Evolutionary conservation across 2,329 filamentous ascomycete species (phyloP).

Genomic region (Exophiala sp.): DNA sequence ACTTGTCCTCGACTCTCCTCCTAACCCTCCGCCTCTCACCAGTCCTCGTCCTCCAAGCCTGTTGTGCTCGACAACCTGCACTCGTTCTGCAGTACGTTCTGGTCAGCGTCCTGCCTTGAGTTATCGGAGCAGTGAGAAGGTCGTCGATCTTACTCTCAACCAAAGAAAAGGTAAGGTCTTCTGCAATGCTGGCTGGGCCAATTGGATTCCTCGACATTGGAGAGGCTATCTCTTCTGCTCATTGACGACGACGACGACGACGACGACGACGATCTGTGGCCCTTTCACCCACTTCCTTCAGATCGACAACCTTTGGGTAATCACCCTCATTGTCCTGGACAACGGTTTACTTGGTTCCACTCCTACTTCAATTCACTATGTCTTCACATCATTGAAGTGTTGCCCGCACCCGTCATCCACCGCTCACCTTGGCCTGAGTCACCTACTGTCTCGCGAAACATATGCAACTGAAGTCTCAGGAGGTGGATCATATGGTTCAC

Average conservation of each 20-base stretch:
- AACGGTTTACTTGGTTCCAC: background rate
- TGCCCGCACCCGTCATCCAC: background rate
- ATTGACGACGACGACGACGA: too few relatives aligned
- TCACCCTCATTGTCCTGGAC: too few relatives aligned
- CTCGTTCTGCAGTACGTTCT: slow-evolving; percentile 25
- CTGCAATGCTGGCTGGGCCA: background rate
- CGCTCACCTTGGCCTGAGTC: background rate
- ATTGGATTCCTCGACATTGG: background rate
- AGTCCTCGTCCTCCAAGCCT: slow-evolving; percentile 15
- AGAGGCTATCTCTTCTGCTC: background rate
- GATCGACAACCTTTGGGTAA: background rate
- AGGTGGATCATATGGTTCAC: background rate
- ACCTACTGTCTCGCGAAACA: background rate
- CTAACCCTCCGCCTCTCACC: slow-evolving; percentile 15
- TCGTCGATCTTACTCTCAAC: background rate
- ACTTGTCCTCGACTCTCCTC: slow-evolving; percentile 25
- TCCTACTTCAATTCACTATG: background rate
- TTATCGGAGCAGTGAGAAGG: slow-evolving; percentile 4
- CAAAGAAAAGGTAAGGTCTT: background rate
- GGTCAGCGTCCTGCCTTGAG: slow-evolving; percentile 25
- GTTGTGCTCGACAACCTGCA: slow-evolving; percentile 16
- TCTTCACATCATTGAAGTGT: background rate
- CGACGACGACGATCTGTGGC: background rate
- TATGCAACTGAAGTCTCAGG: background rate
- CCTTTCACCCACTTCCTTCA: background rate